Evolutionary conservation across 2,329 filamentous ascomycete species (phyloP), one percentile per base, ranked within the genome.

Genomic region (Botrytis medusae): DNA sequence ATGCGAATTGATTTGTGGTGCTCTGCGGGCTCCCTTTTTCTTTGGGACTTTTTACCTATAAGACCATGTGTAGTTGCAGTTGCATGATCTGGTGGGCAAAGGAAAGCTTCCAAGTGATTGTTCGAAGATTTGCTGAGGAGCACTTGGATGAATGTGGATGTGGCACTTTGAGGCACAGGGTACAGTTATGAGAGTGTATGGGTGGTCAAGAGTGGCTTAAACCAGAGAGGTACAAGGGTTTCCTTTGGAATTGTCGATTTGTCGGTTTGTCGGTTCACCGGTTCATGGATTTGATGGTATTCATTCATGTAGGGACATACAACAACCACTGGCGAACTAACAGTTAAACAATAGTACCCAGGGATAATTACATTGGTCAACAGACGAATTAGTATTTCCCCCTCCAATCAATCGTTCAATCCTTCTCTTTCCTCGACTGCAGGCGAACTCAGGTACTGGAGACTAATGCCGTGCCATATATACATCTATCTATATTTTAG

Each of bases 41-140:
- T n/a, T 9, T 29, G 42, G 69, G 34, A 29, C 25, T 20, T 22
- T 48, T 25, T 29, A 34, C 51, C 44, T 48, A 63, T 29, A 37
- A 63, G 59, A 48, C 25, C 54, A 48, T 29, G n/a, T 37, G 62
- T 25, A 42, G 22, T n/a, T 44, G 62, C n/a, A n/a, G 22, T 68
- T 71, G 69, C 69, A 71, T 71, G 69, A 71, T 61, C 69, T 71
- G 57, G 69, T 48, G 69, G 69, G 57, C 59, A 62, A 63, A 32
- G 40, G 40, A 61, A 70, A 46, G 54, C 57, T 40, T 63, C 29
- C 54, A 22, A 44, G 42, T 37, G 42, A 54, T 54, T 34, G 18
- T 57, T 57, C 51, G 9, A 42, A 54, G 40, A 42, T 44, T 69
- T 69, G 18, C 46, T 54, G 48, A 54, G 48, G 48, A 29, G 44